Conservation (phyloP, 148 eudicot genomes). For the Nepenthes mirabilis region DNA sequence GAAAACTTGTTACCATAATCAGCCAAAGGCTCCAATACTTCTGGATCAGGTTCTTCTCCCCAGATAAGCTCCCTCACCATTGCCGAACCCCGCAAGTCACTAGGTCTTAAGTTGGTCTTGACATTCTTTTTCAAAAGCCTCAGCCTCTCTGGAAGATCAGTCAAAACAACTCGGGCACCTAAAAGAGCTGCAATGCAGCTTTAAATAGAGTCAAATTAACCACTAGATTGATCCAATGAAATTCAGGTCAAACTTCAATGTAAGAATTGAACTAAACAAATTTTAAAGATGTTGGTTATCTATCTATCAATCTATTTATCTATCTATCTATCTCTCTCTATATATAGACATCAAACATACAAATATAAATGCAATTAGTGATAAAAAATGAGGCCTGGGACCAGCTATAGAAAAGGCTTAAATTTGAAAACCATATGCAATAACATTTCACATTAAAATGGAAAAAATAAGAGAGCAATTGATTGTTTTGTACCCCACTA, state of each 20-base stretch:
- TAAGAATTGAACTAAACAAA: neutral
- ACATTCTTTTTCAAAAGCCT: conserved; percentile 71
- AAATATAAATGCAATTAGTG: neutral
- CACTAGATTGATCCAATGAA: neutral
- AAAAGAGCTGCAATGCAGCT: conserved; percentile 90
- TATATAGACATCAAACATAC: neutral
- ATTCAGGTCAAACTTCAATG: neutral
- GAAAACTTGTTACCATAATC: conserved; percentile 46
- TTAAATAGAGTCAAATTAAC: conserved; percentile 3
- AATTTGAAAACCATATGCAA: neutral
- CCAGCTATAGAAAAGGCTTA: neutral
- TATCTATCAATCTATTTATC: too few species aligned
- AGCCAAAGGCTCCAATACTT: conserved; percentile 56
- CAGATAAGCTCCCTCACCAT: conserved; percentile 56
- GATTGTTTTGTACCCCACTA: conserved; percentile 56
- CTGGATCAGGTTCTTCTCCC: conserved; percentile 61
- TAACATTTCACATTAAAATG: neutral
- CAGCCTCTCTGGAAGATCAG: conserved; percentile 80
- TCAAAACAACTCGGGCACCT: conserved; percentile 65
- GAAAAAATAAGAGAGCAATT: conserved; percentile 2
- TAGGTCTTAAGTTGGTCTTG: conserved; percentile 42
- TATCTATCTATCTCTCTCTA: too few species aligned
- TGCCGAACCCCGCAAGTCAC: conserved; percentile 55
- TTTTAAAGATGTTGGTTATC: too few species aligned
- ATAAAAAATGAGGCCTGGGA: neutral